Percentiles rank a stretch among this genome's conserved stretches.
These are phyloP conservation scores for Alternaria viburni DNA, from an alignment of 2,329 filamentous ascomycete genomes.

Conservation along the genomic window DNA sequence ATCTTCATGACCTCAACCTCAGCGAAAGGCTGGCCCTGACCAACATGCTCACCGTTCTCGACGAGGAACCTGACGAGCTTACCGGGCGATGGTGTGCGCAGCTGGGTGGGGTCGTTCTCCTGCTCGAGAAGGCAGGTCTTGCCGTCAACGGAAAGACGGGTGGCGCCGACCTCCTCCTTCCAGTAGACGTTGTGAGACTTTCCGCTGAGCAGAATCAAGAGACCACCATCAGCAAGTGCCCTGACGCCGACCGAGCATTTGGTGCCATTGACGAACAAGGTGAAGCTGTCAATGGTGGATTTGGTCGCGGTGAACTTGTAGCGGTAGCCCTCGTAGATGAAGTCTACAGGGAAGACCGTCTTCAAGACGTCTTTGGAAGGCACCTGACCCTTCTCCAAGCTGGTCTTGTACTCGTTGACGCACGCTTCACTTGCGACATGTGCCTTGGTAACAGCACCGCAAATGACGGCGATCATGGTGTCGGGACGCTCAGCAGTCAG, in stretches of 20 bases:
- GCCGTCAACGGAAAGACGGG: conserved; percentile 92
- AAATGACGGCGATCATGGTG: conserved; percentile 90
- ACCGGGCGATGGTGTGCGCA: conserved; percentile 91
- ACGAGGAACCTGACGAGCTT: conserved; percentile 98
- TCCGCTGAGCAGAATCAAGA: conserved; percentile 87
- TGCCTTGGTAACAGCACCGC: conserved; percentile 92
- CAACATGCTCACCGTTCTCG: conserved; percentile 92
- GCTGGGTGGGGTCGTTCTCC: conserved; percentile 97
- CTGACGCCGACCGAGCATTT: conserved; percentile 94
- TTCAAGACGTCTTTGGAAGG: conserved; percentile 95
- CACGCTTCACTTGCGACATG: conserved; percentile 92
- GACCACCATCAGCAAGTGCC: conserved; percentile 89
- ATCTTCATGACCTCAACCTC: conserved; percentile 99
- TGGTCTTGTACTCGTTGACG: conserved; percentile 83
- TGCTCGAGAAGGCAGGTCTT: conserved; percentile 98
- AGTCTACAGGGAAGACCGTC: conserved; percentile 96
- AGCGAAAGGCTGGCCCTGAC: conserved; percentile 89
- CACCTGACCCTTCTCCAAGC: conserved; percentile 96
- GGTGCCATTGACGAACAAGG: conserved; percentile 98
- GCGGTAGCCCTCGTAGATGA: conserved; percentile 95
- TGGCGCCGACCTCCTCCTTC: conserved; percentile 98
- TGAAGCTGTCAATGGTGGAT: conserved; percentile 91
- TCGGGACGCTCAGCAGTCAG: conserved; percentile 95
- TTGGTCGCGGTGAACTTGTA: conserved; percentile 99
- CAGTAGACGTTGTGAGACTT: conserved; percentile 99